Percentiles rank a stretch among this genome's conserved stretches.
Evolutionary conservation across 345 rosid genomes (phyloP).

Genomic region (Salix viminalis): DNA sequence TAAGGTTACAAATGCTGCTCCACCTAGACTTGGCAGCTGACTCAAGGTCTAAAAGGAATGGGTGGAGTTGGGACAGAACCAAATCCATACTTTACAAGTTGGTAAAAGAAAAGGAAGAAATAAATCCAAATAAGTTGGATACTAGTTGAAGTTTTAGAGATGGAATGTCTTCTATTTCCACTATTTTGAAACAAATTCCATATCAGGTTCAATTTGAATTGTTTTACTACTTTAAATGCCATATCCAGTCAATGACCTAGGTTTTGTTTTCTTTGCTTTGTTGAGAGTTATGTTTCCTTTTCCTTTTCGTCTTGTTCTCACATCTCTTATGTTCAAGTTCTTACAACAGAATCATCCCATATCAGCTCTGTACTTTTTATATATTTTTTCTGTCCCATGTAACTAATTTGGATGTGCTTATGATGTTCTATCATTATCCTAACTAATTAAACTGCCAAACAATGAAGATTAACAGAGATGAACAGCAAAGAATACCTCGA

Average conservation of each 20-base stretch:
- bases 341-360: background rate
- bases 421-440: background rate
- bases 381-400: background rate
- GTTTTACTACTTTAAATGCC: background rate
- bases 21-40: background rate
- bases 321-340: background rate
- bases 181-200: background rate
- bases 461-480: constrained; percentile 84
- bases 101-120: background rate
- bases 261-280: background rate
- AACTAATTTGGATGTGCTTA: background rate
- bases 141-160: background rate
- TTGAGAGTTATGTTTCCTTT: background rate
- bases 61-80: background rate
- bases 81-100: background rate
- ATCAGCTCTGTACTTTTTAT: background rate
- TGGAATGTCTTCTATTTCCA: background rate
- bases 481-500: constrained; percentile 93
- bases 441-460: background rate
- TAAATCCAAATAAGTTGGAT: no score
- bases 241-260: background rate
- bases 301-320: background rate
- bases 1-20: no score
- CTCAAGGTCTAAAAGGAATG: background rate
- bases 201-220: background rate